Evolutionary conservation across 495 filamentous ascomycete species (phyloP), one percentile per base, ranked within the genome.

Genomic region (Aspergillus sparsus): DNA sequence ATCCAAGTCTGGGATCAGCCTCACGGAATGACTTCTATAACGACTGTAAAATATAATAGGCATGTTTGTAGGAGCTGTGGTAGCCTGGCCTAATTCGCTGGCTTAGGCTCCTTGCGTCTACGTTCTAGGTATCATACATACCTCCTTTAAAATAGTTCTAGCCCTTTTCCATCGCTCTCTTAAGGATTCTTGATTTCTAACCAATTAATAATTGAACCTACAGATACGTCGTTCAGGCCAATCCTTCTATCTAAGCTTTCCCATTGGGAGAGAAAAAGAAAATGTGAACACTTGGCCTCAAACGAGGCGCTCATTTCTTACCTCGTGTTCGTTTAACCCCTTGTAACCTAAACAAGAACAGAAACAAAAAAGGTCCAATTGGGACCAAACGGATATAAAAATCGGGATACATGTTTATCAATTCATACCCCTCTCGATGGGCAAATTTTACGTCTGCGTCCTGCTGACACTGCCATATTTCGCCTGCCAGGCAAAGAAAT

Each of bases 401-500:
- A 41, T 10, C 4, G n/a, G n/a, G 37, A n/a, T 6, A 0, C 44
- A 16, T 21, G n/a, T n/a, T 47, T 15, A 46, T 33, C 33, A 34
- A 16, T 31, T n/a, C 16, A 33, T 6, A 15, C 7, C 6, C 34
- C 7, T 32, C 11, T 42, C 21, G 21, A 34, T 15, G 16, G 13
- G 7, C 18, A 11, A 6, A 6, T 27, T 55, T 46, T 53, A 64
- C 42, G 18, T 21, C 10, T 49, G 21, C 46, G 69, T 69, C 37
- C 73, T 74, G 59, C 81, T 85, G 27, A 85, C 83, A 65, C 85
- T 92, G 16, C 94, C 94, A 70, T 96, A 96, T 75, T 98, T 98
- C 16, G 91, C 92, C 72, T 97, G 93, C 94, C 94, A 98, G 12
- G 92, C 94, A 69, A 96, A 97, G 72, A 96, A 98, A 71, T 98